phyloP scores from a whole-genome alignment of 805 yeast species.

The Hanseniaspora pseudoguilliermondii region DNA sequence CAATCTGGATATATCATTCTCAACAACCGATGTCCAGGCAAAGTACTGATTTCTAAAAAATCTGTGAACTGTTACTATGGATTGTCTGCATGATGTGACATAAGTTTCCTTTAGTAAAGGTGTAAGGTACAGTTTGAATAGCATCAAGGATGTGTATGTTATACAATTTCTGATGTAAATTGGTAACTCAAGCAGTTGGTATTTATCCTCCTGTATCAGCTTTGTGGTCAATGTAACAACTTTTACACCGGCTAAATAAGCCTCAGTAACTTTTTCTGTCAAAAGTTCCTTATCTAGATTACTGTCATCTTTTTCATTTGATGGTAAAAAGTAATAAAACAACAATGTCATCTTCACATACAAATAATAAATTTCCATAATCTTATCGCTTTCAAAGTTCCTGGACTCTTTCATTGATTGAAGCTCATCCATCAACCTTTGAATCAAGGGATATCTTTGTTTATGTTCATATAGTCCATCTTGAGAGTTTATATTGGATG shows the following conservation, averaged over 20 bases:
- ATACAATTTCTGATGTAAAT: constrained; percentile 79
- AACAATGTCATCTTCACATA: constrained; percentile 73
- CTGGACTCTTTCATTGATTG: constrained; percentile 57
- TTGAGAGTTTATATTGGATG: constrained; percentile 68
- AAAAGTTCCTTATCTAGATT: not conserved
- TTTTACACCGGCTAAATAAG: constrained; percentile 69
- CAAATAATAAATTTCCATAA: constrained; percentile 64
- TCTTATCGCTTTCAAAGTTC: constrained; percentile 48
- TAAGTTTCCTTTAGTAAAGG: constrained; percentile 54
- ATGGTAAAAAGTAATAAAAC: constrained; percentile 82
- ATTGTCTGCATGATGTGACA: constrained; percentile 80
- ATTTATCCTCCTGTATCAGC: constrained; percentile 42
- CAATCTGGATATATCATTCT: constrained; percentile 80
- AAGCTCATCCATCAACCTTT: constrained; percentile 66
- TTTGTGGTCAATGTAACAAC: constrained; percentile 66
- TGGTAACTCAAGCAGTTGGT: constrained; percentile 67
- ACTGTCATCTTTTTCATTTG: constrained; percentile 77
- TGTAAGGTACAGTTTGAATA: constrained; percentile 71
- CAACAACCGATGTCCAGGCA: constrained; percentile 75
- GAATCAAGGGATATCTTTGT: constrained; percentile 66
- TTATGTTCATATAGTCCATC: constrained; percentile 81
- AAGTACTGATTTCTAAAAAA: constrained; percentile 74
- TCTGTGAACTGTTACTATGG: constrained; percentile 85
- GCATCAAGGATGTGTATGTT: constrained; percentile 60
- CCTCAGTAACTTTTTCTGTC: constrained; percentile 66